Conservation (phyloP, 805 yeast species). For the Zygosaccharomyces rouxii region DNA sequence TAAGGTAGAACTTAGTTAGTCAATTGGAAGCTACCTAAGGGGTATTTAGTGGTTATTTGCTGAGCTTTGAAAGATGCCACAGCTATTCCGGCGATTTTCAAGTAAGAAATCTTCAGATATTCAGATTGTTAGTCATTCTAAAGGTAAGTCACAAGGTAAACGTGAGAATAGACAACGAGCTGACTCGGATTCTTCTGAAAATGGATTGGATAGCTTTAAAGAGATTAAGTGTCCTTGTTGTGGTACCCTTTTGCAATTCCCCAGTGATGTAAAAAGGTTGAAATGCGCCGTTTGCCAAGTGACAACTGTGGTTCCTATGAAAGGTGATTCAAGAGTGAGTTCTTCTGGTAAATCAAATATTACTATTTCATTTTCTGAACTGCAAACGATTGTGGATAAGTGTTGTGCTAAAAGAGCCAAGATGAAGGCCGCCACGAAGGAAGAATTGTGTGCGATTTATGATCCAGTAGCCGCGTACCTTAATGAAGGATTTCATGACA, state of each 20-base stretch:
- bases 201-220: background rate
- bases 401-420: constrained; percentile 5
- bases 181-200: background rate
- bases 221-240: constrained; percentile 42
- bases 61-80: background rate
- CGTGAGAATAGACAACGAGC: background rate
- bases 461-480: constrained; percentile 50
- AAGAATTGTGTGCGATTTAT: constrained; percentile 33
- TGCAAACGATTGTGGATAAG: constrained; percentile 11
- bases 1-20: background rate
- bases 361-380: background rate
- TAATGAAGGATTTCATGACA: constrained; percentile 44
- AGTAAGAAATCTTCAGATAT: constrained; percentile 2
- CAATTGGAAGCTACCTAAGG: background rate
- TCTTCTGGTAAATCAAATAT: background rate
- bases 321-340: background rate
- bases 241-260: constrained; percentile 41
- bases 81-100: constrained; percentile 1
- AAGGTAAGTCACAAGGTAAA: background rate
- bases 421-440: constrained; percentile 3
- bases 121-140: background rate
- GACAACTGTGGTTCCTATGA: constrained; percentile 34
- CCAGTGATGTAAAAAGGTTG: constrained; percentile 38
- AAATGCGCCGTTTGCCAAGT: constrained; percentile 62
- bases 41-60: background rate